Base-by-base conservation (phyloP, 2,329 filamentous ascomycete species). In the Madurella fahalii region DNA sequence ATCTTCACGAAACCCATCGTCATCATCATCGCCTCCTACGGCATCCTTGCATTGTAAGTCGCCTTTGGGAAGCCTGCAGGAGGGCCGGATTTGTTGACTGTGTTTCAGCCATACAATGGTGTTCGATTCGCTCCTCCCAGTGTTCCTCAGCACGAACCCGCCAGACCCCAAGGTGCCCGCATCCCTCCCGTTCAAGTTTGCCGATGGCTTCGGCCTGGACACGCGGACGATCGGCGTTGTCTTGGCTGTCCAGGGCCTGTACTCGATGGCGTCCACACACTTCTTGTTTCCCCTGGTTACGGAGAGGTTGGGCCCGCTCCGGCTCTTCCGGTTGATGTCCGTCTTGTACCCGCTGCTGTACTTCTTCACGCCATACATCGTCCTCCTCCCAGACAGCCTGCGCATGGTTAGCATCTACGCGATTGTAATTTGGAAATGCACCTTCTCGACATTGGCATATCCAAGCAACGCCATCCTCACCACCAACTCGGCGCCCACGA, bases 1-100 rank as follows among this genome's bases (percentile, higher is more conserved):
- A 86, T 85, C 9, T 96, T 97, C 69, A 95, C 90, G 12, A 84
- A 78, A 67, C 89, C 93, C 47, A 89, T 97, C 52, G 77, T 95
- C 57, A 77, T 95, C 66, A 93, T 92, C 67, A 95, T 96, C 60
- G 74, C 93, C 54, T 90, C 89, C 50, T 96, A 95, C 68, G 93
- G 92, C 43, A 90, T 97, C 64, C 77, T 97, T 56, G 93, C 93
- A 60, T 96, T 95, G 91, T 96, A 80, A 83, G 90, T 86, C 18
- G 20, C 9, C n/a, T 41, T 32, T 40, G 53, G 42, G 61, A 43
- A 45, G 20, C 7, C 32, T 31, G 15, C n/a, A 17, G 13, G 34
- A 37, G 34, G 11, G 34, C 11, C 11, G 20, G 37, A 50, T 66
- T 71, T 40, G 51, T 66, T 71, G 59, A 68, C 65, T 46, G 43